phyloP scores from a whole-genome alignment of 106 monocot genomes.

The Apostasia ramifera region DNA sequence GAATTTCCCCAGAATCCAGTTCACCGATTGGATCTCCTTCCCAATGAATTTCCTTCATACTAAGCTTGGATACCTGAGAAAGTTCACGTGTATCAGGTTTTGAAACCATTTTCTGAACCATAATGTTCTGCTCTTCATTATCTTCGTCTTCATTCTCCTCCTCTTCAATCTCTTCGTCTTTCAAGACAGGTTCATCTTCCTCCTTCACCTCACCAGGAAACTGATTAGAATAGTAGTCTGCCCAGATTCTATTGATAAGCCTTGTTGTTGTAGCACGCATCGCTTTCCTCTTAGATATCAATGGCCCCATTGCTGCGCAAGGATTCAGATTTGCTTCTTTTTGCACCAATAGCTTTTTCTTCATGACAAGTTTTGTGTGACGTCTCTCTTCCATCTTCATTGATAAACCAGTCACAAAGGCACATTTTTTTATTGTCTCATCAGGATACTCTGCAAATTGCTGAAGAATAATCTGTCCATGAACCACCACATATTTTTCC shows the following conservation, averaged over 20 bases:
- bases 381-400: constrained; percentile 69
- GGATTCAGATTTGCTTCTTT: constrained; percentile 84
- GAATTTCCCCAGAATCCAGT: constrained; percentile 49
- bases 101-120: constrained; percentile 24
- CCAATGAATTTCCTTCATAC: constrained; percentile 52
- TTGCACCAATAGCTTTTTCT: constrained; percentile 56
- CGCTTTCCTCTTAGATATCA: constrained; percentile 66
- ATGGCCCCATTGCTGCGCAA: constrained; percentile 57
- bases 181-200: constrained; percentile 17
- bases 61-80: constrained; percentile 20
- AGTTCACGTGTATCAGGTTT: constrained; percentile 17
- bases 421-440: constrained; percentile 58
- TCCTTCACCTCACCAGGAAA: constrained; percentile 62
- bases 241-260: constrained; percentile 90
- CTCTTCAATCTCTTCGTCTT: constrained; percentile 55
- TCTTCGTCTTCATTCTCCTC: constrained; percentile 85
- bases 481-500: constrained; percentile 87
- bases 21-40: constrained; percentile 38
- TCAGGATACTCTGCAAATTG: constrained; percentile 96
- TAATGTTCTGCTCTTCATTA: constrained; percentile 26
- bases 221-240: constrained; percentile 63
- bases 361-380: constrained; percentile 81
- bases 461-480: constrained; percentile 96
- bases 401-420: constrained; percentile 78
- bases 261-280: constrained; percentile 94